Evolutionary conservation across 1,284 basidiomycete genomes (phyloP).

Genomic region (Sutorius eximius): DNA sequence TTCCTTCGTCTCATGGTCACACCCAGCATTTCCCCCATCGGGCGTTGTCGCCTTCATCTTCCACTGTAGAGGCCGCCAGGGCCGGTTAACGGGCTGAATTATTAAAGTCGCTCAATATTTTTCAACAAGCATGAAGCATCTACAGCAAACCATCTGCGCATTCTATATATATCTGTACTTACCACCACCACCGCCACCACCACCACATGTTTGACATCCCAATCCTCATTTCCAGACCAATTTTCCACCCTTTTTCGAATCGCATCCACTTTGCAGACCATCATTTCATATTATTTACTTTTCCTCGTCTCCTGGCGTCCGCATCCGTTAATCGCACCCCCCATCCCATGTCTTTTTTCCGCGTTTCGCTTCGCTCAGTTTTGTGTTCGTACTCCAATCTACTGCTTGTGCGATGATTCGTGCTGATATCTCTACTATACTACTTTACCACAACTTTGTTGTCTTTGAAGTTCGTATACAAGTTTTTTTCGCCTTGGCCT

Average conservation of each 20-base stretch:
- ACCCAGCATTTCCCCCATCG: constrained; percentile 47
- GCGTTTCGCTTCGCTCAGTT: constrained; percentile 14
- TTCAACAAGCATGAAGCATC: constrained; percentile 40
- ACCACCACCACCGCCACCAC: constrained; percentile 32
- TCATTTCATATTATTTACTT: constrained; percentile 34
- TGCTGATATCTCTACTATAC: constrained; percentile 37
- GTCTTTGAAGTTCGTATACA: constrained; percentile 29
- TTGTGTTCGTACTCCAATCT: constrained; percentile 25
- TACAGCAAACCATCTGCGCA: constrained; percentile 41
- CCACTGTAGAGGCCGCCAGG: constrained; percentile 57
- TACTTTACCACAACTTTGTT: constrained; percentile 31
- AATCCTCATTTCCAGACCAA: constrained; percentile 29
- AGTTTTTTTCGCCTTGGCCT: constrained; percentile 8
- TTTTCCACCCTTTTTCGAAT: constrained; percentile 23
- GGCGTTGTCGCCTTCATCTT: constrained; percentile 49
- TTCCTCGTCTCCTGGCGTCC: constrained; percentile 17
- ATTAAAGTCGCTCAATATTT: constrained; percentile 41
- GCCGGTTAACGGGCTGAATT: constrained; percentile 43
- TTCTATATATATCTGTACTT: constrained; percentile 42
- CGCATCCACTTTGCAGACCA: constrained; percentile 32
- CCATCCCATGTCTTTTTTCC: constrained; percentile 17
- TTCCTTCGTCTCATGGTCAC: constrained; percentile 43
- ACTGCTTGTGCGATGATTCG: constrained; percentile 30
- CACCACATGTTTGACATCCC: constrained; percentile 39
- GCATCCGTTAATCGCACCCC: constrained; percentile 34